A percentile compares a stretch with the other conserved stretches of the same genome.
Evolutionary conservation across 768 basidiomycete genomes (phyloP).

Genomic region (Auricularia sp.): DNA sequence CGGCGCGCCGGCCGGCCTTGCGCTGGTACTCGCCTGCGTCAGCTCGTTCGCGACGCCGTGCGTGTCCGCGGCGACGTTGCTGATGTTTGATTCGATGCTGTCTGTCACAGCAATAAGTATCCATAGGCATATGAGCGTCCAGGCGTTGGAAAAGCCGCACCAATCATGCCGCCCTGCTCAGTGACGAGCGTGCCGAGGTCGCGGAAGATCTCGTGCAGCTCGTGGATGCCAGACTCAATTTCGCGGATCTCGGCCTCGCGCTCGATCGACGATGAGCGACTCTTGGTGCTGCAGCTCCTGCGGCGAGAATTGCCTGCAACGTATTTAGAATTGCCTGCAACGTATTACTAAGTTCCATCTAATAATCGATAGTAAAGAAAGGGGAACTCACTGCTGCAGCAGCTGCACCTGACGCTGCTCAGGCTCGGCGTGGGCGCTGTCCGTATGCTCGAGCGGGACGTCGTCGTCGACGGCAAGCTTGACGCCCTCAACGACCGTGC

Average conservation of each 20-base stretch:
- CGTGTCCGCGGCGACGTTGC: conserved; percentile 75
- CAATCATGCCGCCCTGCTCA: conserved; percentile 91
- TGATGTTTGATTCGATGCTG: conserved; percentile 91
- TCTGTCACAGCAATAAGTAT: conserved; percentile 36
- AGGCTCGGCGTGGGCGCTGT: neutral
- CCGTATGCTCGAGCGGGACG: conserved; percentile 18
- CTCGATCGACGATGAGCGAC: conserved; percentile 84
- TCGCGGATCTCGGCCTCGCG: conserved; percentile 91
- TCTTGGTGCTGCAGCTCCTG: conserved; percentile 95
- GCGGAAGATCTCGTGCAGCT: conserved; percentile 91
- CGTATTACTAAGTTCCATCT: too few species aligned
- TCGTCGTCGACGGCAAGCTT: conserved; percentile 79
- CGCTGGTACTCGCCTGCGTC: conserved; percentile 87
- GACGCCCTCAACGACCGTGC: conserved; percentile 80
- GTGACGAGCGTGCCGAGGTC: conserved; percentile 90
- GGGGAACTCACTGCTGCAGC: conserved; percentile 7
- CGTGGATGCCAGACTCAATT: conserved; percentile 94
- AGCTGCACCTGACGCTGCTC: conserved; percentile 12
- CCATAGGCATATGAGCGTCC: neutral
- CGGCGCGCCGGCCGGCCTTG: conserved; percentile 82
- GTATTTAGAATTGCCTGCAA: conserved; percentile 69
- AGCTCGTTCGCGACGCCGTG: conserved; percentile 78
- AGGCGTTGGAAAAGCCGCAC: conserved; percentile 36
- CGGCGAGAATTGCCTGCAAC: too few species aligned
- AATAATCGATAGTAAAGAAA: neutral